A percentile compares a stretch with the other conserved stretches of the same genome.
Evolutionary conservation across 805 yeast genomes (phyloP).

Genomic region (Saccharomycopsis capsularis): DNA sequence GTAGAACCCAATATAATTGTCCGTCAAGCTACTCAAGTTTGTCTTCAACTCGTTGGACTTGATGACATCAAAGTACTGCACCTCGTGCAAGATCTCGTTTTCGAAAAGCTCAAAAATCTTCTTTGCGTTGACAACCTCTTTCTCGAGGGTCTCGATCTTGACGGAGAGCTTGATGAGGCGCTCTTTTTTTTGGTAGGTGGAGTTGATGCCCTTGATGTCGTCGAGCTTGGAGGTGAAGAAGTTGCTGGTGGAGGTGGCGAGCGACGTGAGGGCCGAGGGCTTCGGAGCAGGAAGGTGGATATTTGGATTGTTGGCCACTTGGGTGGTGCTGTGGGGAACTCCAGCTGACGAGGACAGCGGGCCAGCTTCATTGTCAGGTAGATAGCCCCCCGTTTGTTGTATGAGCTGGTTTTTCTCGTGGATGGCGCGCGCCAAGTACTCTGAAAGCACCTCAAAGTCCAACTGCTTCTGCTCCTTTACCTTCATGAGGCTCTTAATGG

Average conservation of each 20-base stretch:
- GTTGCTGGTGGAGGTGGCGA: slow-evolving; percentile 28
- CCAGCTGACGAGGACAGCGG: slow-evolving; percentile 5
- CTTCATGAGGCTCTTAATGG: slow-evolving; percentile 63
- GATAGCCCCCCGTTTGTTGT: slow-evolving; percentile 19
- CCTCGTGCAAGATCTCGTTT: slow-evolving; percentile 49
- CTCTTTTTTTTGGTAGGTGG: slow-evolving; percentile 36
- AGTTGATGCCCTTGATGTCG: slow-evolving; percentile 57
- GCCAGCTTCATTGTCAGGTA: not conserved
- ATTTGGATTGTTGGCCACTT: slow-evolving; percentile 17
- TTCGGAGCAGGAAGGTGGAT: slow-evolving; percentile 20
- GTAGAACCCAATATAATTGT: slow-evolving; percentile 69
- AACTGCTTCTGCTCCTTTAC: slow-evolving; percentile 86
- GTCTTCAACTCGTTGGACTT: slow-evolving; percentile 71
- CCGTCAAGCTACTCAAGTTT: slow-evolving; percentile 66
- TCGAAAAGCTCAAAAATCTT: slow-evolving; percentile 47
- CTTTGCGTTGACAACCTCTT: slow-evolving; percentile 46
- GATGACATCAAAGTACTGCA: slow-evolving; percentile 66
- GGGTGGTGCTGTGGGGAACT: slow-evolving; percentile 15
- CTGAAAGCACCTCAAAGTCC: slow-evolving; percentile 80
- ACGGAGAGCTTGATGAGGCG: slow-evolving; percentile 43
- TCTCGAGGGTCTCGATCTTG: slow-evolving; percentile 42
- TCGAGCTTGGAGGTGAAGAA: slow-evolving; percentile 52
- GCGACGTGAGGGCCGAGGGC: slow-evolving; percentile 20
- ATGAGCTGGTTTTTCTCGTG: slow-evolving; percentile 52
- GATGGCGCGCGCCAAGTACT: slow-evolving; percentile 65